Base-by-base conservation (phyloP, 2,329 filamentous ascomycete species). In the Fusarium tjaetaba region DNA sequence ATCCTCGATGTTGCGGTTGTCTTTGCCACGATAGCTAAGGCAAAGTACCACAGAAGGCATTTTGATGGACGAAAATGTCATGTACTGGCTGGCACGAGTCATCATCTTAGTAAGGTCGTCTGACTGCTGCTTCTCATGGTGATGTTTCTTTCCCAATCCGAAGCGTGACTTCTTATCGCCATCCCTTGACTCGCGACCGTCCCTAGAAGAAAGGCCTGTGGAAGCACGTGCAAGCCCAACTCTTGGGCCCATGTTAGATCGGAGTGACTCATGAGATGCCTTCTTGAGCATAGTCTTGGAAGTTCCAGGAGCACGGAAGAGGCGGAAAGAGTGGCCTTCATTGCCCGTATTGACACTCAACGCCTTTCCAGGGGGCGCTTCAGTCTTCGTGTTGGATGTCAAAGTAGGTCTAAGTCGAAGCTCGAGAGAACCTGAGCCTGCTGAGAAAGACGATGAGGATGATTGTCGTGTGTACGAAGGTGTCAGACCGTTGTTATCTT, bases 61-160 rank as follows among this genome's bases (percentile, higher is more conserved):
- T 82, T 95, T 96, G 82, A 99, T 95, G 82, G 97, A 95, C 5
- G 96, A 93, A 70, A 99, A 92, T 0, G 96, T 98, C 95, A 98
- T 98, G 85, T 97, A 99, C 81, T 95, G 97, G 65, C 94, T 97
- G 7, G 96, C 96, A 36, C 96, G 92, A 61, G 90, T 91, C 83
- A 99, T 96, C 96, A 99, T 99, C 84, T 97, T 94, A 16, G 94
- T 96, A 46, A 99, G 86, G 80, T 99, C 97, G 79, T 99, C 96
- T 2, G 92, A 93, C 10, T 90, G 88, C 68, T 90, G 89, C 62
- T 92, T 89, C 57, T 90, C 89, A 65, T 89, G 80, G 45, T 80
- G 74, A 56, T 87, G 79, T 65, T 82, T 81, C 75, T 87, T 84
- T 80, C 87, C 83, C 77, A 90, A 81, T 70, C 85, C 83, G 79